These are phyloP conservation scores for Chaetomiaceae sp. DNA, from an alignment of 2,329 filamentous ascomycete genomes.

Conservation along the genomic window DNA sequence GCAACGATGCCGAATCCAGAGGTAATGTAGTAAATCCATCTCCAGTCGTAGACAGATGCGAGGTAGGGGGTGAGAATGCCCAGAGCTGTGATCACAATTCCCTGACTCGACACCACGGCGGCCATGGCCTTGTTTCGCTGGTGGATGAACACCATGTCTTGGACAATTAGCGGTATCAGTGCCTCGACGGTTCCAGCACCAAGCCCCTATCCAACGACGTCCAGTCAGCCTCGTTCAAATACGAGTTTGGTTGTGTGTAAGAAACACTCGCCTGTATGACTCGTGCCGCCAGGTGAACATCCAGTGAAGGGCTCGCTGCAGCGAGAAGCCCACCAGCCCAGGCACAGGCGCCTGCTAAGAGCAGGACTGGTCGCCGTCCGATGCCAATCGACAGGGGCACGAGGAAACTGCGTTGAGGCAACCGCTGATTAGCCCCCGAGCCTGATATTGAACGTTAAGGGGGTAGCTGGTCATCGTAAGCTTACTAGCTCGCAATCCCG, in stretches of 20 bases:
- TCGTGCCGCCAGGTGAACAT: constrained; percentile 30
- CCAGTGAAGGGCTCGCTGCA: constrained; percentile 27
- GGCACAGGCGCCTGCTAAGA: constrained; percentile 29
- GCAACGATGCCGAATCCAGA: constrained; percentile 28
- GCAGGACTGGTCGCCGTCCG: constrained; percentile 32
- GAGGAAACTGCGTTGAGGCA: constrained; percentile 21
- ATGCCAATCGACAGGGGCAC: constrained; percentile 33
- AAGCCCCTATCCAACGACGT: constrained; percentile 25
- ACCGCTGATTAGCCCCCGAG: not conserved
- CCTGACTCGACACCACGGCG: constrained; percentile 26
- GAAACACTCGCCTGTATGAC: constrained; percentile 20
- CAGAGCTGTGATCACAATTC: constrained; percentile 28
- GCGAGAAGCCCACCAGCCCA: constrained; percentile 34
- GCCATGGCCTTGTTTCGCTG: constrained; percentile 32
- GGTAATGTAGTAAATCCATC: constrained; percentile 32
- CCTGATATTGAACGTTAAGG: not conserved
- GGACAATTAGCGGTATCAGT: constrained; percentile 33
- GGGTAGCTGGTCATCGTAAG: too few species aligned
- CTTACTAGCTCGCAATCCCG: constrained; percentile 29
- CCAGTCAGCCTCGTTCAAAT: not conserved
- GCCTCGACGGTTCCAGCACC: constrained; percentile 33
- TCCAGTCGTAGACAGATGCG: constrained; percentile 29
- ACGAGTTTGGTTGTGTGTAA: not conserved
- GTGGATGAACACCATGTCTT: constrained; percentile 36
- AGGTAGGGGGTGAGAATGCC: constrained; percentile 28